phyloP scores from a whole-genome alignment of 2,329 filamentous ascomycete genomes.

The Fusarium piperis region DNA sequence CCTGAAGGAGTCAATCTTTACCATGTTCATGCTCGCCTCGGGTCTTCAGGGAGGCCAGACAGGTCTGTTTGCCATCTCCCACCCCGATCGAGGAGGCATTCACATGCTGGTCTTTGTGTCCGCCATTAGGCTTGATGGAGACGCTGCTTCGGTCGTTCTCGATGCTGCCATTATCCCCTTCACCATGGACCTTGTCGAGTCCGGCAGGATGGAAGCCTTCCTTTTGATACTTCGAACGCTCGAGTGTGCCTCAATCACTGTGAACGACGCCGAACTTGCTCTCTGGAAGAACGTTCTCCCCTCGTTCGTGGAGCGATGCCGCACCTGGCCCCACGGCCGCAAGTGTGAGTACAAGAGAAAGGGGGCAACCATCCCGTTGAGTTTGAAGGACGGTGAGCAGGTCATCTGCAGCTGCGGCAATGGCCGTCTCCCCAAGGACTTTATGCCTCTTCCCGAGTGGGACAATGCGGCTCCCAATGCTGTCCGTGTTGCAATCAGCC shows the following conservation, averaged over 20 bases:
- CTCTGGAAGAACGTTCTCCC: conserved; percentile 59
- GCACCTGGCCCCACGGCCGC: conserved; percentile 56
- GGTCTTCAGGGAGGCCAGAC: conserved; percentile 58
- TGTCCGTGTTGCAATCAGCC: conserved; percentile 68
- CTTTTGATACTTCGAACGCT: conserved; percentile 50
- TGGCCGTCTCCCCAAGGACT: conserved; percentile 54
- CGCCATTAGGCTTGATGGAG: conserved; percentile 55
- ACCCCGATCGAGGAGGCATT: conserved; percentile 49
- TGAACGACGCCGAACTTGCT: conserved; percentile 66
- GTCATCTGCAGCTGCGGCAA: conserved; percentile 59
- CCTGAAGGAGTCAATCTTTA: conserved; percentile 60
- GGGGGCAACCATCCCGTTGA: conserved; percentile 51
- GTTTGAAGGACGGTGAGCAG: conserved; percentile 46
- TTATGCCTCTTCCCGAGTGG: conserved; percentile 54
- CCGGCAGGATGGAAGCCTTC: conserved; percentile 49
- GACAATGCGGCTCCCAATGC: conserved; percentile 53
- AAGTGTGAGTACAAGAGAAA: conserved; percentile 55
- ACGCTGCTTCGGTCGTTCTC: conserved; percentile 53
- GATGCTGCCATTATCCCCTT: conserved; percentile 60
- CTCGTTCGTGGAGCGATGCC: conserved; percentile 57
- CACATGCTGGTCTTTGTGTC: conserved; percentile 55
- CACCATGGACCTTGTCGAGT: conserved; percentile 48
- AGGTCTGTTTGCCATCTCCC: conserved; percentile 54
- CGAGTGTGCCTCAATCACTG: conserved; percentile 51
- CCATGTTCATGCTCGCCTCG: conserved; percentile 57